A percentile compares a stretch with the other conserved stretches of the same genome.
Evolutionary conservation across 345 rosid genomes (phyloP).

Genomic region (Mangifera indica): DNA sequence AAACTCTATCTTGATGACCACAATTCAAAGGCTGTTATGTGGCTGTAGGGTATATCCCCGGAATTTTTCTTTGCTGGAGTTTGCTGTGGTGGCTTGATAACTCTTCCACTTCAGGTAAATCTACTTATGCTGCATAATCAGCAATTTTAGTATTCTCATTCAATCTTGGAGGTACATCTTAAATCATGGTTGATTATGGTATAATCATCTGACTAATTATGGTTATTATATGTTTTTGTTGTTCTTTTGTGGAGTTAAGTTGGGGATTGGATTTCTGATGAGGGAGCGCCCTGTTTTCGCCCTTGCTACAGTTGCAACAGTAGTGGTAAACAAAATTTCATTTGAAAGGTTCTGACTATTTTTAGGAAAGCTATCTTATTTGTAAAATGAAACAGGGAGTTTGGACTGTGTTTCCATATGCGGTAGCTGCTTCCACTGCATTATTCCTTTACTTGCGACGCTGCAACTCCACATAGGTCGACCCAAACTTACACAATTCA

Average conservation of each 20-base stretch:
- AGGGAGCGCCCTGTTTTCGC: constrained; percentile 76
- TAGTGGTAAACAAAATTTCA: constrained; percentile 49
- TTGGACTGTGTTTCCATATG: constrained; percentile 79
- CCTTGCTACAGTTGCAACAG: constrained; percentile 76
- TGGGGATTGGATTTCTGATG: constrained; percentile 66
- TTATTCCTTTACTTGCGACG: constrained; percentile 46
- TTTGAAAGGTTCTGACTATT: background rate
- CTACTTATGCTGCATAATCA: background rate
- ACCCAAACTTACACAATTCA: background rate
- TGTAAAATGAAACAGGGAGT: constrained; percentile 51
- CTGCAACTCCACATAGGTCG: constrained; percentile 31
- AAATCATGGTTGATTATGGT: background rate
- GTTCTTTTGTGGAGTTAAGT: constrained; percentile 36
- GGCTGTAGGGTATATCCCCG: constrained; percentile 75
- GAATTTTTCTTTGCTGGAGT: constrained; percentile 89
- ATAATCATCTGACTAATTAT: background rate
- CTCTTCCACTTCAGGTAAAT: constrained; percentile 80
- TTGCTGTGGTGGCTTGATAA: constrained; percentile 84
- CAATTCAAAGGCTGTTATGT: background rate
- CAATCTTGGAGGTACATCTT: background rate
- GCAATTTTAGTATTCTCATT: background rate
- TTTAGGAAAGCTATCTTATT: constrained; percentile 6
- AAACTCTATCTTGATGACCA: background rate
- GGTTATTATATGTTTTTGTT: background rate
- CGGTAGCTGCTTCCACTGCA: constrained; percentile 70